Evolutionary conservation across 345 rosid genomes (phyloP).

Genomic region (Iberis pinnata): DNA sequence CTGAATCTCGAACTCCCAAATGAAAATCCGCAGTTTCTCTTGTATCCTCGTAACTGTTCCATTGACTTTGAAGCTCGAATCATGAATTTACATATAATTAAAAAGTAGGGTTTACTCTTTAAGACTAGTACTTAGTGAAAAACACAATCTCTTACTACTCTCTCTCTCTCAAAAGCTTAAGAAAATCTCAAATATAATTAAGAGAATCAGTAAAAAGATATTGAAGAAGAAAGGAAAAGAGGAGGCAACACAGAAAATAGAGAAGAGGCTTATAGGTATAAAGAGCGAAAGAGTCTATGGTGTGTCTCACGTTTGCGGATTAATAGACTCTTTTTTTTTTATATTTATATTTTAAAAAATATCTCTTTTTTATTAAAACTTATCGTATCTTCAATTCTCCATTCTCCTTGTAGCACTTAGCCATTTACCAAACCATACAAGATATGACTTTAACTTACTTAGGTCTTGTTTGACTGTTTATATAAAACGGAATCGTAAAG

Average conservation of each 20-base stretch:
- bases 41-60: constrained; percentile 8
- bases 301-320: constrained; percentile 33
- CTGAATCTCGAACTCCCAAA: constrained; percentile 15
- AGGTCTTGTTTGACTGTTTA: constrained; percentile 20
- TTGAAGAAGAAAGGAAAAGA: constrained; percentile 12
- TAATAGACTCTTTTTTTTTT: constrained; percentile 22
- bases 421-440: constrained; percentile 28
- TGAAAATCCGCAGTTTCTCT: constrained; percentile 21
- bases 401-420: constrained; percentile 20
- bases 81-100: constrained; percentile 18
- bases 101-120: no score
- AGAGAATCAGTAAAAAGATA: no score
- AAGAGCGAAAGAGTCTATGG: constrained; percentile 32
- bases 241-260: constrained; percentile 20
- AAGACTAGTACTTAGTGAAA: no score
- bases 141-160: no score
- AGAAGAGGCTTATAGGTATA: not conserved
- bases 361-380: constrained; percentile 5
- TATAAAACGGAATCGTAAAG: not conserved
- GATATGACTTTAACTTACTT: constrained; percentile 25
- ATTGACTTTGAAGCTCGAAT: constrained; percentile 15
- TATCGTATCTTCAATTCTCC: constrained; percentile 16
- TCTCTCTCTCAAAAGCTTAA: no score
- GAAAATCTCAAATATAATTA: no score
- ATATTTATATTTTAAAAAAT: not conserved